phyloP scores from a whole-genome alignment of 768 basidiomycete species.

The Collybia sp. region DNA sequence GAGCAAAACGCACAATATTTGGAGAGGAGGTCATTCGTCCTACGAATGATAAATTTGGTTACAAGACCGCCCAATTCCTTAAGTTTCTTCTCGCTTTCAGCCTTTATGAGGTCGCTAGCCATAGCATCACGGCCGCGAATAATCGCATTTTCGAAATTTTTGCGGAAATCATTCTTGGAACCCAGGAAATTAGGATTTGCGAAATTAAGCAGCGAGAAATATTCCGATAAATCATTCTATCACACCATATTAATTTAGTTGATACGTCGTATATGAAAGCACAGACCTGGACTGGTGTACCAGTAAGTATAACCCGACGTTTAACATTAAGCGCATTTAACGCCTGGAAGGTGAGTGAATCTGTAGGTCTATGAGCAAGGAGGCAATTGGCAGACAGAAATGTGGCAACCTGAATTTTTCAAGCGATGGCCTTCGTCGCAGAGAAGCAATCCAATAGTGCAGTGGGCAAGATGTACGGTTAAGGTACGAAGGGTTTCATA shows the following conservation, averaged over 20 bases:
- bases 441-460: conserved; percentile 85
- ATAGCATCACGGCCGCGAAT: conserved; percentile 88
- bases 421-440: conserved; percentile 97
- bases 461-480: conserved; percentile 68
- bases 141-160: conserved; percentile 92
- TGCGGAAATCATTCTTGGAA: conserved; percentile 84
- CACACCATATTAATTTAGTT: not conserved
- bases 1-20: conserved; percentile 73
- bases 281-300: conserved; percentile 86
- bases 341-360: conserved; percentile 84
- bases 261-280: conserved; percentile 6
- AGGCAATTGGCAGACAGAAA: conserved; percentile 1
- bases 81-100: conserved; percentile 82
- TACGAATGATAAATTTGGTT: conserved; percentile 90
- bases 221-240: conserved; percentile 91
- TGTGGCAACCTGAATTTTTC: conserved; percentile 79
- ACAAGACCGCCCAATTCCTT: conserved; percentile 87
- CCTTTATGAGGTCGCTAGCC: conserved; percentile 74
- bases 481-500: conserved; percentile 92
- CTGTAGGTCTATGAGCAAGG: conserved; percentile 28
- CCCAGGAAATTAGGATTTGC: conserved; percentile 91
- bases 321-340: conserved; percentile 80
- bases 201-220: conserved; percentile 90
- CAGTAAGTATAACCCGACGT: conserved; percentile 89
- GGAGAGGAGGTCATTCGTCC: conserved; percentile 90